Evolutionary conservation across 192 early-diverging fungal species (phyloP).

Genomic region (Anaeromyces robustus): DNA sequence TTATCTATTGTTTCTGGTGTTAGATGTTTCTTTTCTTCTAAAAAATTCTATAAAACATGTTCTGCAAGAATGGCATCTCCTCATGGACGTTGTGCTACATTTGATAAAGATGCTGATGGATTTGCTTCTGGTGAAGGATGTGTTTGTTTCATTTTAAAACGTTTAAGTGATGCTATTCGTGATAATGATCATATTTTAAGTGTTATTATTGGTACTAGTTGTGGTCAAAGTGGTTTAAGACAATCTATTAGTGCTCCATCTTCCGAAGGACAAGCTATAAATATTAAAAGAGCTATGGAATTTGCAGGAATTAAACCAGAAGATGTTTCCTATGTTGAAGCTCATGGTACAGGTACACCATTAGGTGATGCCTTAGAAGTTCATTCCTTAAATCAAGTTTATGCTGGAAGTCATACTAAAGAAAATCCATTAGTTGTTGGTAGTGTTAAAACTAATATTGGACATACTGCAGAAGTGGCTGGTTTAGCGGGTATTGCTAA

Average conservation of each 20-base stretch:
- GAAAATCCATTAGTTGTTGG: constrained; percentile 5
- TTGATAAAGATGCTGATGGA: constrained; percentile 16
- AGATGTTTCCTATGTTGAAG: constrained; percentile 1
- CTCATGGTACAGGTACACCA: constrained; percentile 7
- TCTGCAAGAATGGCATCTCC: constrained; percentile 8
- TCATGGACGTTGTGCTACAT: constrained; percentile 9
- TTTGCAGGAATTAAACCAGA: constrained; percentile 2
- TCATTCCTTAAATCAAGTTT: background rate
- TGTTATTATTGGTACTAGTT: constrained; percentile 10
- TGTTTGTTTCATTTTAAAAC: constrained; percentile 12
- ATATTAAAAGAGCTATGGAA: background rate
- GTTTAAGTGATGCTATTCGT: constrained; percentile 6
- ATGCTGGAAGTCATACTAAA: background rate
- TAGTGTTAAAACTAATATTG: too few relatives aligned
- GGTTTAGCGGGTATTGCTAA: constrained; percentile 9
- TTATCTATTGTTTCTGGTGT: constrained; percentile 15
- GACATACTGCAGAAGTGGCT: constrained; percentile 3
- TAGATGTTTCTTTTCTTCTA: background rate
- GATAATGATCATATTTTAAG: constrained; percentile 15
- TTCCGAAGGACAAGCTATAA: background rate
- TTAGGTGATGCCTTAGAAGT: constrained; percentile 4
- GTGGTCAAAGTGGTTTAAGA: constrained; percentile 19
- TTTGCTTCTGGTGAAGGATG: constrained; percentile 18
- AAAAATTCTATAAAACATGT: background rate
- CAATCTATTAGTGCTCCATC: too few relatives aligned